Percentiles rank a stretch among this genome's conserved stretches.
Evolutionary conservation across 2,329 filamentous ascomycete species (phyloP).

Genomic region (Fusarium humuli): DNA sequence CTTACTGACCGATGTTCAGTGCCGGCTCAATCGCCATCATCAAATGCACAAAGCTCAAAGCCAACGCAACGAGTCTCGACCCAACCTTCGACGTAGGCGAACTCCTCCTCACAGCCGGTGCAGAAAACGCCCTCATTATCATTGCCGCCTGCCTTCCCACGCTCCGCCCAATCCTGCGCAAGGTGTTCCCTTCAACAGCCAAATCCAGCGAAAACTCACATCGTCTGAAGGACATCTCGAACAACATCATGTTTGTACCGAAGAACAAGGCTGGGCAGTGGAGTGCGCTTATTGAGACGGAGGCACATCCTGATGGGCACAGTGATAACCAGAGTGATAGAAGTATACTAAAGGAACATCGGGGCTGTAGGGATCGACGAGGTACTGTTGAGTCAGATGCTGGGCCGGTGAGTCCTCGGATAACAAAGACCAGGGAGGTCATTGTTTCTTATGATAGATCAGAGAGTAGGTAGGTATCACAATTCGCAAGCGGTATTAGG

Average conservation of each 20-base stretch:
- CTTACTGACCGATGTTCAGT: neutral
- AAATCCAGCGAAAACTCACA: conserved; percentile 34
- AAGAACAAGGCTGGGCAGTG: conserved; percentile 36
- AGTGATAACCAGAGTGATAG: conserved; percentile 33
- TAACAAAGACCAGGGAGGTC: conserved; percentile 16
- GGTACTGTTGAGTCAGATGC: rapidly evolving
- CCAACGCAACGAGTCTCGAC: conserved; percentile 30
- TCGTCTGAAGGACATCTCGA: conserved; percentile 23
- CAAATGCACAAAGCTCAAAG: conserved; percentile 34
- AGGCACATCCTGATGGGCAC: conserved; percentile 11
- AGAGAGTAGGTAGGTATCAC: neutral
- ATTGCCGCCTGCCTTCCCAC: conserved; percentile 30
- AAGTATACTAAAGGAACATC: conserved; percentile 30
- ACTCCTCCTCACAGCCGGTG: conserved; percentile 27
- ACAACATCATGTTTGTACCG: conserved; percentile 35
- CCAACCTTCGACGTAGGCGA: conserved; percentile 34
- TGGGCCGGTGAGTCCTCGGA: neutral
- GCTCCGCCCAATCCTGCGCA: conserved; percentile 21
- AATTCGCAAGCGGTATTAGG: too few relatives aligned
- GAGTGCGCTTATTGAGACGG: conserved; percentile 30
- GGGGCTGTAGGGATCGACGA: neutral
- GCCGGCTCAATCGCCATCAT: conserved; percentile 33
- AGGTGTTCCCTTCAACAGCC: conserved; percentile 23
- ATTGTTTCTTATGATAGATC: conserved; percentile 24
- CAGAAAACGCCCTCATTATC: conserved; percentile 35